Evolutionary conservation across 1,284 basidiomycete genomes (phyloP).

Genomic region (Ustilago nuda): DNA sequence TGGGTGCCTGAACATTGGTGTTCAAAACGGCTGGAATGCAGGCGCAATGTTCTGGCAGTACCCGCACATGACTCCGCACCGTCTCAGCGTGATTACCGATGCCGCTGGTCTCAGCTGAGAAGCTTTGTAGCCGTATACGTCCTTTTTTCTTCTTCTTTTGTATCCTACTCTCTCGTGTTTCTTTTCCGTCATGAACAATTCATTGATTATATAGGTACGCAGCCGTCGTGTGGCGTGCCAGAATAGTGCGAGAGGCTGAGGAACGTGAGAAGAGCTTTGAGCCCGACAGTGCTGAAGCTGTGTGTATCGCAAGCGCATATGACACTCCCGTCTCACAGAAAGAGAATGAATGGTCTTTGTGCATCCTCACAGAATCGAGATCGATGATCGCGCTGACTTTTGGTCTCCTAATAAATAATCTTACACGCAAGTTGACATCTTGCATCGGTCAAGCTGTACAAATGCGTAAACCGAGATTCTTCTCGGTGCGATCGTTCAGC

Average conservation of each 20-base stretch:
- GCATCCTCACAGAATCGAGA: too few relatives aligned
- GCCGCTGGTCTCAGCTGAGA: constrained; percentile 33
- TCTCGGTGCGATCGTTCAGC: neutral
- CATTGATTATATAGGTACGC: too few relatives aligned
- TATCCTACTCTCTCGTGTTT: constrained; percentile 6
- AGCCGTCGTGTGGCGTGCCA: too few relatives aligned
- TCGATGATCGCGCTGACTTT: neutral
- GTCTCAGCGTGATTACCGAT: constrained; percentile 43
- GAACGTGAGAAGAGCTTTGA: too few relatives aligned
- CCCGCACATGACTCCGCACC: constrained; percentile 51
- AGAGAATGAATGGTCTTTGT: too few relatives aligned
- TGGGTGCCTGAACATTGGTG: constrained; percentile 74
- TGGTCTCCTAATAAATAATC: neutral
- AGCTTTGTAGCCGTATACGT: neutral
- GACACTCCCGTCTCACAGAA: too few relatives aligned
- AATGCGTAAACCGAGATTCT: neutral
- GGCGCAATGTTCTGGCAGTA: constrained; percentile 69
- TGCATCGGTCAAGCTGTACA: neutral
- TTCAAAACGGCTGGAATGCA: constrained; percentile 75
- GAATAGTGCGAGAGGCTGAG: too few relatives aligned
- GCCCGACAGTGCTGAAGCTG: too few relatives aligned
- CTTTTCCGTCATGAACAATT: constrained; percentile 41
- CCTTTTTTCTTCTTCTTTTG: neutral
- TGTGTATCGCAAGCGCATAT: too few relatives aligned
- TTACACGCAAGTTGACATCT: neutral